These are phyloP conservation scores for Cryptococcus sp. DNA, from an alignment of 1,284 basidiomycete genomes.

Conservation along the genomic window DNA sequence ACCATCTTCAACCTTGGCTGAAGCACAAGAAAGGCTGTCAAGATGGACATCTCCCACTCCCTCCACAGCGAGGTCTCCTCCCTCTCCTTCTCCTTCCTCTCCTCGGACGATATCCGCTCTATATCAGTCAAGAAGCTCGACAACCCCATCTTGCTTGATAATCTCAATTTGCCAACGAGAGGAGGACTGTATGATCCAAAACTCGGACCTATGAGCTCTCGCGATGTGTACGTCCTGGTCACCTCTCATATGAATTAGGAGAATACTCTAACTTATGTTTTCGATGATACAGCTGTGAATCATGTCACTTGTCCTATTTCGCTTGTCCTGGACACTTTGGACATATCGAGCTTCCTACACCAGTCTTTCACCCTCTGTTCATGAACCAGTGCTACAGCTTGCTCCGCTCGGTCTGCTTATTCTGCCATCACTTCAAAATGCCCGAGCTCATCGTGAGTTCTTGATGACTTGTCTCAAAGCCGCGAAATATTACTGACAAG, in stretches of 20 bases:
- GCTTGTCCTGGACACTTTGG: slow-evolving; percentile 98
- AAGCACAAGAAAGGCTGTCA: slow-evolving; percentile 3
- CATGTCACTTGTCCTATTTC: slow-evolving; percentile 88
- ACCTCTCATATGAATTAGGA: not conserved
- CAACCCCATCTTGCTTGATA: slow-evolving; percentile 91
- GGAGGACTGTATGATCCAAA: slow-evolving; percentile 96
- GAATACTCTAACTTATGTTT: not conserved
- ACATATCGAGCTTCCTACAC: slow-evolving; percentile 95
- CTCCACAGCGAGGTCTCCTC: slow-evolving; percentile 80
- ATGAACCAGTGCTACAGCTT: slow-evolving; percentile 90
- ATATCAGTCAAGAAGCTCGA: slow-evolving; percentile 97
- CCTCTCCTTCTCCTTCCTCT: slow-evolving; percentile 93
- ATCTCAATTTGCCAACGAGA: slow-evolving; percentile 84
- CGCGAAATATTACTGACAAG: slow-evolving; percentile 5
- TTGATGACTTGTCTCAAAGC: not conserved
- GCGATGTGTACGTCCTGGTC: slow-evolving; percentile 76
- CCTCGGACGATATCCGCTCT: slow-evolving; percentile 82
- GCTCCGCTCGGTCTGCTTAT: slow-evolving; percentile 87
- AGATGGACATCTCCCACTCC: slow-evolving; percentile 91
- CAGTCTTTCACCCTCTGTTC: slow-evolving; percentile 96
- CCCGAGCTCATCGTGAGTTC: slow-evolving; percentile 69
- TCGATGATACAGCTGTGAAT: slow-evolving; percentile 69
- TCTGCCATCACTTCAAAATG: slow-evolving; percentile 92
- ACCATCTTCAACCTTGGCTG: no score
- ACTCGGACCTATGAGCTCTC: slow-evolving; percentile 82